phyloP scores from a whole-genome alignment of 192 early-diverging fungal species.

The Geranomyces variabilis region DNA sequence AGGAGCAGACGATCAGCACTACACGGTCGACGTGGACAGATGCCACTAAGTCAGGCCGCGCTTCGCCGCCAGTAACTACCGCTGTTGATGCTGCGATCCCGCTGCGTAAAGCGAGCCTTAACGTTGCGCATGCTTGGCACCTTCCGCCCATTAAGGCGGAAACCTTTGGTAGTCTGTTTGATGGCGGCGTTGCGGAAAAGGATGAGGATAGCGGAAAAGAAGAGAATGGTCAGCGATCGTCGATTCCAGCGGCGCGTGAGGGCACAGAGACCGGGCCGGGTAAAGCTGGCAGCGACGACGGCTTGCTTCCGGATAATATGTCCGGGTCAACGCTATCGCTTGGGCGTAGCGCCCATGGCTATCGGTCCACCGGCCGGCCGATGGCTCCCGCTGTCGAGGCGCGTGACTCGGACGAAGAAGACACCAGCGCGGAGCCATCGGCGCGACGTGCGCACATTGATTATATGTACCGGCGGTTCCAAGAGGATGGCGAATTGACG shows the following conservation, averaged over 20 bases:
- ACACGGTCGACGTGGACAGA: no score
- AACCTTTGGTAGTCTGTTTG: neutral
- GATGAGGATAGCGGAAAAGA: neutral
- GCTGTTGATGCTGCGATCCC: neutral
- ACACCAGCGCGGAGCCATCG: neutral
- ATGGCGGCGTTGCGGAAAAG: neutral
- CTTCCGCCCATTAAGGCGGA: neutral
- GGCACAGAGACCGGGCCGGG: neutral
- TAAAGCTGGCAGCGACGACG: neutral
- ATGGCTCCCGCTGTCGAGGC: no score
- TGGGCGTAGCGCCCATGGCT: neutral
- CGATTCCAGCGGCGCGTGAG: neutral
- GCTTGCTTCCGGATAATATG: neutral
- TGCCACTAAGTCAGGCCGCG: no score
- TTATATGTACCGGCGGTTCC: neutral
- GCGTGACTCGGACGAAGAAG: neutral
- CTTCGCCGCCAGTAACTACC: no score
- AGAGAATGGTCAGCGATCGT: no score
- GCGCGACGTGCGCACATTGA: neutral
- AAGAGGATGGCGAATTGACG: neutral
- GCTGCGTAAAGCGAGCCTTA: slow-evolving; percentile 1
- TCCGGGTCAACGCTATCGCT: neutral
- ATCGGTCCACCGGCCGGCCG: no score
- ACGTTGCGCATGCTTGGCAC: neutral
- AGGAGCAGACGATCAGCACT: no score